Evolutionary conservation across 805 yeast species (phyloP).

Genomic region (Kodamaea laetipori): DNA sequence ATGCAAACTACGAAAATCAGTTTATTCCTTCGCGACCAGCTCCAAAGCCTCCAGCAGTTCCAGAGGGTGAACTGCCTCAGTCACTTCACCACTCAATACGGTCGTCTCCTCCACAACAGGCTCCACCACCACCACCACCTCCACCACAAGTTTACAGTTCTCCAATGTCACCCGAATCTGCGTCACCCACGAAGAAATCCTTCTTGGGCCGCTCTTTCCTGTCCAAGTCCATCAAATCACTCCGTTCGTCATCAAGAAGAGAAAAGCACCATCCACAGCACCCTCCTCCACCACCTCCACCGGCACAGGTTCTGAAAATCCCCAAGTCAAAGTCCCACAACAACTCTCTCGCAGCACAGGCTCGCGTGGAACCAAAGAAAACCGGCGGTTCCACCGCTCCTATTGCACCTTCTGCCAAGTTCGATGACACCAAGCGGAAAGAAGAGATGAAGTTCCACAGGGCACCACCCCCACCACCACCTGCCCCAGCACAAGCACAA

Average conservation of each 20-base stretch:
- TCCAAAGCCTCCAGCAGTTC: conserved; percentile 53
- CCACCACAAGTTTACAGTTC: conserved; percentile 10
- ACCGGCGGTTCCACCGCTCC: conserved; percentile 42
- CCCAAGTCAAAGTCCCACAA: conserved; percentile 48
- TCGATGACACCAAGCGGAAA: conserved; percentile 24
- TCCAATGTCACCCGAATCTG: conserved; percentile 17
- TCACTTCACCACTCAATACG: neutral
- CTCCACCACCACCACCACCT: conserved; percentile 13
- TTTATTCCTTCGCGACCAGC: conserved; percentile 71
- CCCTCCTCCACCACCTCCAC: conserved; percentile 18
- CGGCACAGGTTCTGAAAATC: conserved; percentile 23
- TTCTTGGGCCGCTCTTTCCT: conserved; percentile 40
- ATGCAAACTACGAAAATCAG: conserved; percentile 39
- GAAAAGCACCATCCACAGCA: conserved; percentile 12
- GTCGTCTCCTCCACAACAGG: conserved; percentile 11
- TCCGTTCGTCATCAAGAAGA: conserved; percentile 28
- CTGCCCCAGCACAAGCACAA: neutral
- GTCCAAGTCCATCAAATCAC: conserved; percentile 38
- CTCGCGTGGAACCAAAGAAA: conserved; percentile 21
- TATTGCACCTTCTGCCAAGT: conserved; percentile 30
- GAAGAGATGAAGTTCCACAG: conserved; percentile 36
- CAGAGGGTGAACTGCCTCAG: neutral
- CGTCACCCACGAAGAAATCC: conserved; percentile 18
- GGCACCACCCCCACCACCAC: conserved; percentile 48
- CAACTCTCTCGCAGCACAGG: conserved; percentile 35